These are phyloP conservation scores for Odonthalia washingtoniensis DNA, from an alignment of 31 red algal genomes.

Conservation along the genomic window DNA sequence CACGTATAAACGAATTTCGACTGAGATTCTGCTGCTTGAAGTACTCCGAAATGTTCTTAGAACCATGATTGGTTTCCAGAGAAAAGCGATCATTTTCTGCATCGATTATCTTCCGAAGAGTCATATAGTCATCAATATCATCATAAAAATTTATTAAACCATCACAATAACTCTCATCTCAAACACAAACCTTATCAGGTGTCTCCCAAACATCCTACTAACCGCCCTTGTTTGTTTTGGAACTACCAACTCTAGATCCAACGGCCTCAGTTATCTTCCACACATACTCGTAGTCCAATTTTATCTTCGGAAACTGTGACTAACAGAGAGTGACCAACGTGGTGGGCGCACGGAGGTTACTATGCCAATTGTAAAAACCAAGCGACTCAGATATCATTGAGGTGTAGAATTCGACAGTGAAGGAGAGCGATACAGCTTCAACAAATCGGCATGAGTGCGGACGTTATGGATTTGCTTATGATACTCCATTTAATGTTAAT, in stretches of 20 bases:
- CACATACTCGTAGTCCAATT: neutral
- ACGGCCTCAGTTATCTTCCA: neutral
- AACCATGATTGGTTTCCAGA: neutral
- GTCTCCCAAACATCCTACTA: neutral
- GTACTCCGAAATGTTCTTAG: neutral
- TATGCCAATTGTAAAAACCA: neutral
- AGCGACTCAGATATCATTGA: neutral
- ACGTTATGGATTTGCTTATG: neutral
- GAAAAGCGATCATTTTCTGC: neutral
- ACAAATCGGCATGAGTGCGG: neutral
- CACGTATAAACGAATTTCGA: neutral
- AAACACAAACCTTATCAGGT: neutral
- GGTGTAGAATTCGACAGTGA: neutral
- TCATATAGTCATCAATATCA: neutral
- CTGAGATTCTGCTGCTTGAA: too few species aligned
- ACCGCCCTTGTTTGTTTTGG: neutral
- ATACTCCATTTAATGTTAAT: neutral
- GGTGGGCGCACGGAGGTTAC: too few species aligned
- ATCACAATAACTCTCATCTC: neutral
- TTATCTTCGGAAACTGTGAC: neutral
- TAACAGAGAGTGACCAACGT: neutral
- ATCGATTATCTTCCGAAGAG: neutral
- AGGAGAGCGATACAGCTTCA: neutral
- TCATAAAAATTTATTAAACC: neutral
- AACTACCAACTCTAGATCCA: neutral